Evolutionary conservation across 2,329 filamentous ascomycete species (phyloP).

Genomic region (Aspergillus alliaceus): DNA sequence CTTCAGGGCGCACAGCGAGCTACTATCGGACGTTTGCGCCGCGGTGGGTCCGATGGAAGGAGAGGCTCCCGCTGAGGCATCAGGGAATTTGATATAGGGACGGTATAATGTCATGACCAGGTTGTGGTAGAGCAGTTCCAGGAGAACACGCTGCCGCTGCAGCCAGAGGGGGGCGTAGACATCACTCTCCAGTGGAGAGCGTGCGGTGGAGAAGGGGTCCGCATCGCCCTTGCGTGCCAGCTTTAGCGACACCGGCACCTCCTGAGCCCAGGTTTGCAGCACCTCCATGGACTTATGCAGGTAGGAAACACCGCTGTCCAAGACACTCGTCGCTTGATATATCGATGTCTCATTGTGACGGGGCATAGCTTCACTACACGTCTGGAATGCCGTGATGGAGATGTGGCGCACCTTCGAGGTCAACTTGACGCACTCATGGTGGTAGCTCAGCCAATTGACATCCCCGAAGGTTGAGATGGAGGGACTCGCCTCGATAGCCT

Average conservation of each 20-base stretch:
- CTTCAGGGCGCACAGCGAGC: background rate
- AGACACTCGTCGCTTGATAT: conserved; percentile 5
- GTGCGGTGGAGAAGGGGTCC: conserved; percentile 40
- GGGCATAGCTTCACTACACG: conserved; percentile 23
- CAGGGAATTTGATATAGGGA: background rate
- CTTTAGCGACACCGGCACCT: conserved; percentile 42
- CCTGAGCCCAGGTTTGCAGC: conserved; percentile 30
- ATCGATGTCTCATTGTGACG: conserved; percentile 23
- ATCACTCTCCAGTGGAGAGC: conserved; percentile 35
- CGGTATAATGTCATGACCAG: background rate
- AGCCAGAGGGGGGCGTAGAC: conserved; percentile 2
- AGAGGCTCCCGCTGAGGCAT: background rate
- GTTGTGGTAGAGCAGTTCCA: conserved; percentile 5
- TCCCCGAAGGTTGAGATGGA: conserved; percentile 33
- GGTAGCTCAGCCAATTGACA: conserved; percentile 43
- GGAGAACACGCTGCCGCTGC: conserved; percentile 4
- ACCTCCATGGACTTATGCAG: conserved; percentile 31
- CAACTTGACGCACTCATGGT: conserved; percentile 36
- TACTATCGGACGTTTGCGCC: background rate
- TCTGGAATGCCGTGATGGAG: conserved; percentile 38
- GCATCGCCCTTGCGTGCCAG: conserved; percentile 35
- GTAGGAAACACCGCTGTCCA: background rate
- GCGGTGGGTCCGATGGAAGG: background rate
- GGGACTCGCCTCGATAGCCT: conserved; percentile 29
- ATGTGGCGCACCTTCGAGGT: conserved; percentile 31